Evolutionary conservation across 306 rosid species (phyloP).

Genomic region (Trichosanthes truncata): DNA sequence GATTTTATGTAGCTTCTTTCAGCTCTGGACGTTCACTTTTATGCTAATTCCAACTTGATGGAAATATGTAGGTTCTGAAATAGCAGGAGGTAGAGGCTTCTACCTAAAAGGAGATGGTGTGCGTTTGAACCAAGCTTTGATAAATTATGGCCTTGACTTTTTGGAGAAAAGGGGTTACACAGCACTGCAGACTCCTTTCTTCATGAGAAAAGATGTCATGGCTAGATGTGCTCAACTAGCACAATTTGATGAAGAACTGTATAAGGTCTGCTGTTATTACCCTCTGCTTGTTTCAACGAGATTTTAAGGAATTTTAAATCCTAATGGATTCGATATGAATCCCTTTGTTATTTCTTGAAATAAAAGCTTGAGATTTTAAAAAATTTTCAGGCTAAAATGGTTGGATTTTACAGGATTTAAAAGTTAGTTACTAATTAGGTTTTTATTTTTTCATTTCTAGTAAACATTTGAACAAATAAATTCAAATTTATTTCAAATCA

Average conservation of each 20-base stretch:
- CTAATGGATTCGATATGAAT: background rate
- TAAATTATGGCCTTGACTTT: conserved; percentile 78
- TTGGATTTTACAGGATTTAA: background rate
- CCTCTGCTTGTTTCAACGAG: background rate
- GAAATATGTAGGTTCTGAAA: conserved; percentile 57
- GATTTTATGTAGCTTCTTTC: background rate
- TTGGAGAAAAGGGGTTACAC: conserved; percentile 69
- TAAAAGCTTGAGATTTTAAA: background rate
- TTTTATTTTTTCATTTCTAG: background rate
- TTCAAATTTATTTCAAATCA: background rate
- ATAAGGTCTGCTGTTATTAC: conserved; percentile 41
- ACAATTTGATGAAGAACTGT: conserved; percentile 93
- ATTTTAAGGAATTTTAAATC: background rate
- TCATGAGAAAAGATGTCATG: conserved; percentile 91
- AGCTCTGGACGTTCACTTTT: background rate
- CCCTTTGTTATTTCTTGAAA: background rate
- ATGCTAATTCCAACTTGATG: conserved; percentile 9
- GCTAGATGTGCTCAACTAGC: conserved; percentile 96
- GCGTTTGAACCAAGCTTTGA: conserved; percentile 88
- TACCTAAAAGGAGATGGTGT: conserved; percentile 91
- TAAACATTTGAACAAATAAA: background rate
- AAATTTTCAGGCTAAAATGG: background rate
- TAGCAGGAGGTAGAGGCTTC: conserved; percentile 96
- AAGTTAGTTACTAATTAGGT: background rate
- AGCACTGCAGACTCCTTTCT: conserved; percentile 77